phyloP scores from a whole-genome alignment of 1,139 yeast genomes.

The Zygotorulaspora mrakii region DNA sequence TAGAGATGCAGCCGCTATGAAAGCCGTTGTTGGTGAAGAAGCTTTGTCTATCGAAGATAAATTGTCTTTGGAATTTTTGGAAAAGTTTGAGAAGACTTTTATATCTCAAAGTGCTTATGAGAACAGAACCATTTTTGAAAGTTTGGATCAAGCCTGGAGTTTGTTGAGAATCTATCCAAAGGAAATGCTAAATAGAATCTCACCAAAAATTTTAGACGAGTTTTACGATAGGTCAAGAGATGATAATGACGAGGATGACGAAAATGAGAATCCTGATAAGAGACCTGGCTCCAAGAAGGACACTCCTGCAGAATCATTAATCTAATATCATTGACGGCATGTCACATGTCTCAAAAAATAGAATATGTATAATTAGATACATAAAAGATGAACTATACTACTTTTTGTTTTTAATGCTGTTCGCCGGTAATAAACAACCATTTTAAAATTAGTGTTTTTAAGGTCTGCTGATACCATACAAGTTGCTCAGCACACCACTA shows the following conservation, averaged over 20 bases:
- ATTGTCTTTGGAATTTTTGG: constrained; percentile 92
- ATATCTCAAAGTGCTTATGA: constrained; percentile 96
- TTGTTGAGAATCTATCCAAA: constrained; percentile 96
- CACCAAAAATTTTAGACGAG: constrained; percentile 93
- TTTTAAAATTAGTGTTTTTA: not conserved
- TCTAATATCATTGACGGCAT: constrained; percentile 9
- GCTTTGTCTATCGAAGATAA: constrained; percentile 97
- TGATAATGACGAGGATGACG: constrained; percentile 50
- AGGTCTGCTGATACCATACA: constrained; percentile 13
- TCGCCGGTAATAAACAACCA: not conserved
- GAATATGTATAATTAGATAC: constrained; percentile 8
- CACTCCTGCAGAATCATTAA: constrained; percentile 21
- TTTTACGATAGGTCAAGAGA: constrained; percentile 88
- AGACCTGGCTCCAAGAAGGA: constrained; percentile 27
- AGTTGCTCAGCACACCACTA: constrained; percentile 19
- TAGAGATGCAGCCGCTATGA: constrained; percentile 99
- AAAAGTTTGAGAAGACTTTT: constrained; percentile 93
- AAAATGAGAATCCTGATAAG: constrained; percentile 37
- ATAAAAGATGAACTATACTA: constrained; percentile 1
- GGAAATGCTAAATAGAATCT: constrained; percentile 96
- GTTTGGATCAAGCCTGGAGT: constrained; percentile 97
- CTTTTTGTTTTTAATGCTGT: not conserved
- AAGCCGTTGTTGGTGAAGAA: constrained; percentile 99
- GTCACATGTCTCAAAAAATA: constrained; percentile 6
- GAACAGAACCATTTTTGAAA: constrained; percentile 88